Evolutionary conservation across 768 basidiomycete species (phyloP), one percentile per base, ranked within the genome.

Genomic region (Lactarius hatsudake): DNA sequence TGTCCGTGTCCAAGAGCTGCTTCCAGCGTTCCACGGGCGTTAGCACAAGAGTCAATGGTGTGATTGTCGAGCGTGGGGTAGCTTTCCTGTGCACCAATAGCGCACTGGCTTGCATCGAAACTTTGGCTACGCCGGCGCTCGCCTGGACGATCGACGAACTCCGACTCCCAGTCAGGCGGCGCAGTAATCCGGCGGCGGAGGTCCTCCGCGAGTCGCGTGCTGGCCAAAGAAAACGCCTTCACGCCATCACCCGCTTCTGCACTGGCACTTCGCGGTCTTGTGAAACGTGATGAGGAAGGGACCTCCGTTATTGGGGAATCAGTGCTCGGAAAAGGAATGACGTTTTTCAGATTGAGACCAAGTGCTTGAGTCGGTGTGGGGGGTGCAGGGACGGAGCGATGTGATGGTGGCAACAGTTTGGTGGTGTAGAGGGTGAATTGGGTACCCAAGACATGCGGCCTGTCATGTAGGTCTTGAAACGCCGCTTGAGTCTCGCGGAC

Each of bases 401-500:
- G 56, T 7, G 61, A 34, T 5, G 61, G 55, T n/a, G 66, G 30
- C 23, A 68, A 18, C 20, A 65, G 34, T 54, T 67, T 64, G 18
- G 65, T 66, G 12, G 59, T 65, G 64, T 66, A 71, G 26, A 71
- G 63, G 13, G 57, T 23, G 32, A 71, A 62, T 58, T 69, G 67
- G 34, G 62, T 63, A 7, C 68, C 70, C 55, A 72, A 58, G 51
- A 69, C 70, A 58, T 69, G 71, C 23, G 66, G 62, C 59, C 58
- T 69, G 38, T 80, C 80, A 57, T 88, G 73, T 23, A 93, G 76
- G 55, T 78, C 78, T 56, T 76, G 74, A 71, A 78, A 82, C 17
- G 90, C 89, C 13, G 74, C 71, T 45, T 80, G 76, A 7, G 88
- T 86, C 45, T 82, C 81, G 30, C 88, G 81, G 32, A 84, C 79